Conservation (phyloP, 805 yeast genomes). For the Saturnispora diversa region DNA sequence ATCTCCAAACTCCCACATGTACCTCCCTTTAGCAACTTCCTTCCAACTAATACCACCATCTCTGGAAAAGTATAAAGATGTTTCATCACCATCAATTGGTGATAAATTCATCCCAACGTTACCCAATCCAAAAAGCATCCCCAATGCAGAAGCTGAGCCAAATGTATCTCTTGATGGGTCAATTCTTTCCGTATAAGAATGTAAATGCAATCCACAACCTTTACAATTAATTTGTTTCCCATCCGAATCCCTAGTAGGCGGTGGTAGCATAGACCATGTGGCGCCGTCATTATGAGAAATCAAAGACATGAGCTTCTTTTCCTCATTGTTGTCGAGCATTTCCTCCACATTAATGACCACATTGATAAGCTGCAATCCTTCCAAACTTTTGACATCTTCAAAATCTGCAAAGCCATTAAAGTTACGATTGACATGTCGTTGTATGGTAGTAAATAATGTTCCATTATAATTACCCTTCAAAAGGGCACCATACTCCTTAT, state of each 20-base stretch:
- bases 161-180: constrained; percentile 72
- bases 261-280: constrained; percentile 63
- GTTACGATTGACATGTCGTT: constrained; percentile 69
- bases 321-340: constrained; percentile 22
- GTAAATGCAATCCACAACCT: constrained; percentile 74
- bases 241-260: constrained; percentile 59
- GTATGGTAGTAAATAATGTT: constrained; percentile 66
- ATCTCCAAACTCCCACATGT: constrained; percentile 96
- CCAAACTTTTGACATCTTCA: constrained; percentile 73
- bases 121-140: constrained; percentile 87
- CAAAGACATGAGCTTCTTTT: constrained; percentile 57
- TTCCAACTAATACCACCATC: constrained; percentile 92
- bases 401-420: constrained; percentile 73
- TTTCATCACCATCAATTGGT: constrained; percentile 32
- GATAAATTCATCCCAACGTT: constrained; percentile 66
- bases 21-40: constrained; percentile 63
- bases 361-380: constrained; percentile 76
- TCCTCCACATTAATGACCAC: constrained; percentile 50
- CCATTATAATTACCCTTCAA: constrained; percentile 90
- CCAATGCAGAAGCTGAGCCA: constrained; percentile 84
- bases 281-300: constrained; percentile 91
- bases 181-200: constrained; percentile 80
- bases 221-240: constrained; percentile 47
- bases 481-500: constrained; percentile 64
- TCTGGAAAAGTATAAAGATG: constrained; percentile 67